Evolutionary conservation across 225 moss, liverwort and hornwort species (phyloP).

Genomic region (Asterella californica): DNA sequence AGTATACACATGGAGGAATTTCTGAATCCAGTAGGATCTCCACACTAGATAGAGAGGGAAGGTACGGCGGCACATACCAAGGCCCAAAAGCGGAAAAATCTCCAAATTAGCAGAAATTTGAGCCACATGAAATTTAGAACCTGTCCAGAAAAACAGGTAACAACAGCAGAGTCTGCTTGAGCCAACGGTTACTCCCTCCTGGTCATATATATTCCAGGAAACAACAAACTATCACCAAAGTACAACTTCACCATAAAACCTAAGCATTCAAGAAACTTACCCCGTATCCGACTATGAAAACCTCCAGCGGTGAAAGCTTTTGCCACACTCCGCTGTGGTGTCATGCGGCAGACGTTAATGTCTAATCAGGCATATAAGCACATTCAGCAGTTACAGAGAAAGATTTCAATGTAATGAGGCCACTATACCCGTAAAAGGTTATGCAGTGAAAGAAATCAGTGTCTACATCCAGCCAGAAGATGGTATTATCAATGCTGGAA

Average conservation of each 20-base stretch:
- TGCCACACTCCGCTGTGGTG: slow-evolving; percentile 87
- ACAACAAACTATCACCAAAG: not conserved
- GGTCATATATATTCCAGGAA: not conserved
- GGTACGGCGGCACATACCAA: slow-evolving; percentile 42
- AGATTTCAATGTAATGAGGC: not conserved
- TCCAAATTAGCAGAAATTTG: slow-evolving; percentile 95
- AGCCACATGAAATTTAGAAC: slow-evolving; percentile 99
- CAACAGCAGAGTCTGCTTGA: not conserved
- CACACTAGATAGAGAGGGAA: not conserved
- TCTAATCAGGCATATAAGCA: not conserved
- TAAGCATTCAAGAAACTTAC: slow-evolving; percentile 34
- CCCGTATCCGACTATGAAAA: slow-evolving; percentile 91
- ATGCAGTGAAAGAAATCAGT: not conserved
- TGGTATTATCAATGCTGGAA: not conserved
- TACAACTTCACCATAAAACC: not conserved
- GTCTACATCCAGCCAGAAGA: not conserved
- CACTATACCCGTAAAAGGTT: not conserved
- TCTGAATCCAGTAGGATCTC: not conserved
- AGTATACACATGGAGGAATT: not conserved
- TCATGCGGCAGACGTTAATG: not conserved
- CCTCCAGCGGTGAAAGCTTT: slow-evolving; percentile 75
- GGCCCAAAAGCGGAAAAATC: slow-evolving; percentile 96
- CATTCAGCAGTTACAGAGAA: not conserved
- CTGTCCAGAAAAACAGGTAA: slow-evolving; percentile 30
- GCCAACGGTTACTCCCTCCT: not conserved